These are phyloP conservation scores for Talaromyces piceae DNA, from an alignment of 2,329 filamentous ascomycete species.

Conservation along the genomic window DNA sequence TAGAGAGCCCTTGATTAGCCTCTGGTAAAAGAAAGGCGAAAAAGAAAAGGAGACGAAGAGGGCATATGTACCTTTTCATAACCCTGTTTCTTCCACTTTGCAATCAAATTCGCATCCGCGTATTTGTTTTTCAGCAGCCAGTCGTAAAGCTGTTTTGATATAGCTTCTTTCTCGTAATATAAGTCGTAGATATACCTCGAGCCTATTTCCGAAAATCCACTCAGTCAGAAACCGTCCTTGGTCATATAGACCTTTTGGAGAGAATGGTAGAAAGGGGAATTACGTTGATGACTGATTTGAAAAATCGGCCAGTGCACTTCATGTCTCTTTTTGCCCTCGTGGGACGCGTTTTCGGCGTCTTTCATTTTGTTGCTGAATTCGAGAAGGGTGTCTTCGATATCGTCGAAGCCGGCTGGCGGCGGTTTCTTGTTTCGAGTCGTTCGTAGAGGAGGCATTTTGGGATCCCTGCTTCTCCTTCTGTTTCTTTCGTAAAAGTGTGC, in stretches of 20 bases:
- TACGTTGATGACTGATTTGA: constrained; percentile 89
- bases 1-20: constrained; percentile 27
- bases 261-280: constrained; percentile 25
- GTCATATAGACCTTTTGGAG: not conserved
- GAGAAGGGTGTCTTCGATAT: constrained; percentile 61
- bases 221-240: constrained; percentile 4
- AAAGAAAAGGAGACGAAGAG: not conserved
- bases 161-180: constrained; percentile 96
- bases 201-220: too few relatives aligned
- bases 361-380: constrained; percentile 64
- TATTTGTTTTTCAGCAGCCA: constrained; percentile 96
- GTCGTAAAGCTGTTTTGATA: constrained; percentile 85
- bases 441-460: constrained; percentile 54
- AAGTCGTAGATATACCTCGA: constrained; percentile 92
- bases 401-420: constrained; percentile 59
- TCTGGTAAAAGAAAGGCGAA: not conserved
- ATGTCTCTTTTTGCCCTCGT: constrained; percentile 73
- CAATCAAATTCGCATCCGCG: constrained; percentile 89
- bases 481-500: not conserved
- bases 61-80: constrained; percentile 74
- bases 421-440: constrained; percentile 55
- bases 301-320: constrained; percentile 97
- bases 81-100: constrained; percentile 99
- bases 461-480: not conserved
- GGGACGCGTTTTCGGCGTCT: constrained; percentile 78